Conservation (phyloP, 2,329 filamentous ascomycete species). For the Sporothrix curviconia region DNA sequence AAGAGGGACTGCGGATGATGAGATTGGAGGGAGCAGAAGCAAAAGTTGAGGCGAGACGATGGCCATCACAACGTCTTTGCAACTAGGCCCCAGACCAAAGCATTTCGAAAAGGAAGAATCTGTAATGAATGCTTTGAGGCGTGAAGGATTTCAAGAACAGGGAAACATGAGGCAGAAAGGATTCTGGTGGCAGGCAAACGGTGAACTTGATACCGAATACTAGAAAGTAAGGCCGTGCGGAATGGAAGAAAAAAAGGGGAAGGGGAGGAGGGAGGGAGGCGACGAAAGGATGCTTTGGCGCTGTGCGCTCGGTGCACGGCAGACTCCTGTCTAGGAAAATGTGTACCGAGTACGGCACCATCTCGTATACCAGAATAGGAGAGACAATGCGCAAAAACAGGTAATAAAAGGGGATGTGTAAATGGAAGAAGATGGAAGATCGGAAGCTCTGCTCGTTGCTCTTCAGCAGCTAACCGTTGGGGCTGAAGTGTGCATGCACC, state of each 20-base stretch:
- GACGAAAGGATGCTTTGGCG: neutral
- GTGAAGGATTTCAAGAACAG: neutral
- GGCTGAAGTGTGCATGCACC: conserved; percentile 1
- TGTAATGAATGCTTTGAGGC: neutral
- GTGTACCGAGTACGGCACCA: neutral
- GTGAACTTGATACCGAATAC: too few relatives aligned
- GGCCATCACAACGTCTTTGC: neutral
- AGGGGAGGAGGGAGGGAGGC: neutral
- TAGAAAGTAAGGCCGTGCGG: neutral
- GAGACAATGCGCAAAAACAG: neutral
- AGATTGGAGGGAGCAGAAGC: conserved; percentile 18
- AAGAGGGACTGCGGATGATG: conserved; percentile 26
- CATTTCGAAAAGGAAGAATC: conserved; percentile 23
- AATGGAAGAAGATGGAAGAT: neutral
- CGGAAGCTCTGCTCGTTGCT: neutral
- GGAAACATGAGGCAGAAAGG: neutral
- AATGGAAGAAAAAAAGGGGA: neutral
- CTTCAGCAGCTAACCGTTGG: conserved; percentile 1
- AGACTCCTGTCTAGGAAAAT: neutral
- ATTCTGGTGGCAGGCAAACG: too few relatives aligned
- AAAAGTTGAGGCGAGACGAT: neutral
- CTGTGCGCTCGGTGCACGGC: neutral
- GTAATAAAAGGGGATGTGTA: neutral
- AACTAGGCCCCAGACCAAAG: conserved; percentile 28
- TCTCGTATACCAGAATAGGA: too few relatives aligned